phyloP scores from a whole-genome alignment of 352 stramenopile genomes.

The Pythium folliculosum region DNA sequence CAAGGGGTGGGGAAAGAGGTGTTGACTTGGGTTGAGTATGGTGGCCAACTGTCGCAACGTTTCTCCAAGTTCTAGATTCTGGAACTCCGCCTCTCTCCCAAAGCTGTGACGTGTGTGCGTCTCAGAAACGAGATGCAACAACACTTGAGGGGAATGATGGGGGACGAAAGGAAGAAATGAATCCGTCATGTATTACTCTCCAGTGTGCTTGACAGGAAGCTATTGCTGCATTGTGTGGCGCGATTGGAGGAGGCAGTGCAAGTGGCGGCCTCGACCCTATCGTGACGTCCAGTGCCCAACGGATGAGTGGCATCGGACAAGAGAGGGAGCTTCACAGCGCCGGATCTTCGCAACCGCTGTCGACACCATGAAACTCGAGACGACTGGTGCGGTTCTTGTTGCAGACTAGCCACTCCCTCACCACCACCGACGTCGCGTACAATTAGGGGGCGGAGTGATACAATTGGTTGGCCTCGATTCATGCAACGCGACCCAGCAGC shows the following conservation, averaged over 20 bases:
- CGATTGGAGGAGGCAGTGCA: neutral
- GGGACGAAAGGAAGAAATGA: neutral
- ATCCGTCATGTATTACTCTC: neutral
- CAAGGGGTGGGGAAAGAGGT: neutral
- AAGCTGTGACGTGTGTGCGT: conserved; percentile 22
- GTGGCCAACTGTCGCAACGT: conserved; percentile 1
- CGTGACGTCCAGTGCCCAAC: no score
- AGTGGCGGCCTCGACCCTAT: neutral
- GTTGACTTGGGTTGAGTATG: conserved; percentile 10
- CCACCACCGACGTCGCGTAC: neutral
- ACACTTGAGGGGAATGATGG: neutral
- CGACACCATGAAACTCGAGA: neutral
- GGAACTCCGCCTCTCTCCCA: neutral
- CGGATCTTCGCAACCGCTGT: neutral
- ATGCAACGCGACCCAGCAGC: neutral
- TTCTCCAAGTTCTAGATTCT: conserved; percentile 14
- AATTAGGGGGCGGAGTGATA: neutral
- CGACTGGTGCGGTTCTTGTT: neutral
- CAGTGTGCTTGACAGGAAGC: neutral
- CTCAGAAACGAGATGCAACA: conserved; percentile 21
- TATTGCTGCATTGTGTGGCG: neutral
- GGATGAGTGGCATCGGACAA: neutral
- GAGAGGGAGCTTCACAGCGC: neutral
- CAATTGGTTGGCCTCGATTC: neutral
- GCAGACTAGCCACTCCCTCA: neutral